phyloP scores from a whole-genome alignment of 768 basidiomycete genomes.

The Hydnum rufescens region DNA sequence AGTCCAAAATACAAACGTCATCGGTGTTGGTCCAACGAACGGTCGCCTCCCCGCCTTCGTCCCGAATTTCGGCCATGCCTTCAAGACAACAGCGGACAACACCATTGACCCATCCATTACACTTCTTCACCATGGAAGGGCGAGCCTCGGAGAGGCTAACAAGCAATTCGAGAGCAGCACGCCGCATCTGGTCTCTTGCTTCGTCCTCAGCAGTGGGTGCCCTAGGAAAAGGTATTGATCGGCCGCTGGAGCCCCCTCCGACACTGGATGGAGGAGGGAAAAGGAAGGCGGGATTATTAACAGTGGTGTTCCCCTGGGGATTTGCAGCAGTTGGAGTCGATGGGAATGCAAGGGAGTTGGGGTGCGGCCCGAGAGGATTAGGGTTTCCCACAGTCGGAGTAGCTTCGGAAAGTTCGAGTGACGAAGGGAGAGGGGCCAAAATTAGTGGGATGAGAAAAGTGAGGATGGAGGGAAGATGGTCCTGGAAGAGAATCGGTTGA shows the following conservation, averaged over 20 bases:
- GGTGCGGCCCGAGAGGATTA: constrained; percentile 18
- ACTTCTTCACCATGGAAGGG: constrained; percentile 45
- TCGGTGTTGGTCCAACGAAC: constrained; percentile 14
- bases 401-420: constrained; percentile 27
- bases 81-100: constrained; percentile 61
- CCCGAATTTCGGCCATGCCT: constrained; percentile 61
- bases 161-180: constrained; percentile 67
- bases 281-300: background rate
- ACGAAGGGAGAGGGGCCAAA: constrained; percentile 25
- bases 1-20: constrained; percentile 28
- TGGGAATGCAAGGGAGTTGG: constrained; percentile 5
- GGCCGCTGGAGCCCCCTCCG: background rate
- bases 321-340: constrained; percentile 12
- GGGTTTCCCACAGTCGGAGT: constrained; percentile 33
- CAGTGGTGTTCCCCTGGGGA: constrained; percentile 4
- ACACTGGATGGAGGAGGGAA: background rate
- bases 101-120: constrained; percentile 48
- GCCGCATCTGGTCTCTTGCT: constrained; percentile 46
- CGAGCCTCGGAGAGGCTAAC: constrained; percentile 58
- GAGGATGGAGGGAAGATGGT: constrained; percentile 47
- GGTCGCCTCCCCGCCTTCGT: constrained; percentile 24
- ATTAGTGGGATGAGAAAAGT: constrained; percentile 52
- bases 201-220: constrained; percentile 26
- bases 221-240: background rate
- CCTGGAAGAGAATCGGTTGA: constrained; percentile 50